Conservation (phyloP, 192 early-diverging fungal species). For the Chytriomyces sp. region DNA sequence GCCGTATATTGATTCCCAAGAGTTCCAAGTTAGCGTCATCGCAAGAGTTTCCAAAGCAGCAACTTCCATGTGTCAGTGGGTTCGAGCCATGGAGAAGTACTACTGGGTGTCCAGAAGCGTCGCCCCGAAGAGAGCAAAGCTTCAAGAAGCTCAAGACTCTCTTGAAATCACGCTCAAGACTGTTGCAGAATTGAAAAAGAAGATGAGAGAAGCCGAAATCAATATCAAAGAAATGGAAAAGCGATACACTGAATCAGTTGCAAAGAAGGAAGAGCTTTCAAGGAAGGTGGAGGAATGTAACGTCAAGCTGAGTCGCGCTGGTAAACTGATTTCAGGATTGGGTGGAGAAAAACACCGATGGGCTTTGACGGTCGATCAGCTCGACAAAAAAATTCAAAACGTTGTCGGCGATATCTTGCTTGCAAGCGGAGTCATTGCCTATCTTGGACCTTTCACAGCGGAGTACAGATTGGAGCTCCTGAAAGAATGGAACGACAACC, state of each 20-base stretch:
- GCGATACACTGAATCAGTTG: constrained; percentile 60
- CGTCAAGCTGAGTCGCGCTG: constrained; percentile 60
- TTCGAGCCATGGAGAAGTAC: constrained; percentile 70
- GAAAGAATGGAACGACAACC: constrained; percentile 58
- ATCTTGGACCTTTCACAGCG: constrained; percentile 65
- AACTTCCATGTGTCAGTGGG: constrained; percentile 70
- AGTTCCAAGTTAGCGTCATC: constrained; percentile 66
- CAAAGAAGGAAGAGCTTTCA: constrained; percentile 68
- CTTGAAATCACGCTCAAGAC: constrained; percentile 61
- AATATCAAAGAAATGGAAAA: constrained; percentile 72
- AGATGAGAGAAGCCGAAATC: constrained; percentile 62
- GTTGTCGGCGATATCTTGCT: constrained; percentile 65
- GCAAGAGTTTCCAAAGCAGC: constrained; percentile 64
- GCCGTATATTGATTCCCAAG: constrained; percentile 68
- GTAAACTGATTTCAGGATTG: constrained; percentile 63
- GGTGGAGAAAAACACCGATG: constrained; percentile 67
- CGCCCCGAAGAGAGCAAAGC: constrained; percentile 61
- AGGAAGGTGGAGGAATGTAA: constrained; percentile 67
- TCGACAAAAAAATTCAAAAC: constrained; percentile 62
- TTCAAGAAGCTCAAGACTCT: constrained; percentile 62
- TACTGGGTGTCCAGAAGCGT: constrained; percentile 64
- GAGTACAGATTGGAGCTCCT: constrained; percentile 55
- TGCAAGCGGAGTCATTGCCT: constrained; percentile 63
- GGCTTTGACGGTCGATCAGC: constrained; percentile 60
- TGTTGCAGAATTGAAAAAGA: constrained; percentile 63